Evolutionary conservation across 257 asterid genomes (phyloP).

Genomic region (Ilex asprella): DNA sequence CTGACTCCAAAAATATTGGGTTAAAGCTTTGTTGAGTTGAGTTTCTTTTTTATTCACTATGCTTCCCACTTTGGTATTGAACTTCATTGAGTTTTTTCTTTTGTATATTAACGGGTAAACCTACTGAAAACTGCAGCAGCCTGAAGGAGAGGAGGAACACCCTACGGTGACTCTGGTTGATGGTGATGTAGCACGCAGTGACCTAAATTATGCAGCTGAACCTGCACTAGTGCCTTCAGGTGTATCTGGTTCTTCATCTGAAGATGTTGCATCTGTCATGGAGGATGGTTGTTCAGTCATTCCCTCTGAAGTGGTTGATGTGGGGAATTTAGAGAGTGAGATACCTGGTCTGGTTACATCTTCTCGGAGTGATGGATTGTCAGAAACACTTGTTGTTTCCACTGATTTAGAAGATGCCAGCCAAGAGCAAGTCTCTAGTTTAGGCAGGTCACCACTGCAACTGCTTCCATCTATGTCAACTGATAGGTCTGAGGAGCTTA

Average conservation of each 20-base stretch:
- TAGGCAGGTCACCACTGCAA: conserved; percentile 38
- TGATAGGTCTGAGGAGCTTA: conserved; percentile 89
- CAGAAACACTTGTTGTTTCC: conserved; percentile 29
- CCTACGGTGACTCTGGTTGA: conserved; percentile 25
- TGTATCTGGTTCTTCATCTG: conserved; percentile 35
- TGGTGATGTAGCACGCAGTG: conserved; percentile 31
- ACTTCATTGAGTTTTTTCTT: background rate
- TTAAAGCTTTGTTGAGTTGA: too few species aligned
- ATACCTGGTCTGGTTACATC: conserved; percentile 79
- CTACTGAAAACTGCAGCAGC: conserved; percentile 35
- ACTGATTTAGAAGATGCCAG: conserved; percentile 49
- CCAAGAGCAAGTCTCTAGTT: conserved; percentile 41
- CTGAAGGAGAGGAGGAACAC: conserved; percentile 42
- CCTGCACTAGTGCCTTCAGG: conserved; percentile 26
- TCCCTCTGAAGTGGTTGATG: conserved; percentile 38
- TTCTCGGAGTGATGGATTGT: conserved; percentile 32
- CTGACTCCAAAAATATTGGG: too few species aligned
- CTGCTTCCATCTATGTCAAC: conserved; percentile 56
- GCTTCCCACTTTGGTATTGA: background rate
- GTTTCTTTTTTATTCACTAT: too few species aligned
- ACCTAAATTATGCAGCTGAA: conserved; percentile 33
- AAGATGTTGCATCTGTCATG: conserved; percentile 34
- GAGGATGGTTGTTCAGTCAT: conserved; percentile 34
- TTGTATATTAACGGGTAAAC: conserved; percentile 3
- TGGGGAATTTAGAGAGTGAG: conserved; percentile 38